These are phyloP conservation scores for Mucor irregularis DNA, from an alignment of 371 early-diverging fungal genomes.

Conservation along the genomic window DNA sequence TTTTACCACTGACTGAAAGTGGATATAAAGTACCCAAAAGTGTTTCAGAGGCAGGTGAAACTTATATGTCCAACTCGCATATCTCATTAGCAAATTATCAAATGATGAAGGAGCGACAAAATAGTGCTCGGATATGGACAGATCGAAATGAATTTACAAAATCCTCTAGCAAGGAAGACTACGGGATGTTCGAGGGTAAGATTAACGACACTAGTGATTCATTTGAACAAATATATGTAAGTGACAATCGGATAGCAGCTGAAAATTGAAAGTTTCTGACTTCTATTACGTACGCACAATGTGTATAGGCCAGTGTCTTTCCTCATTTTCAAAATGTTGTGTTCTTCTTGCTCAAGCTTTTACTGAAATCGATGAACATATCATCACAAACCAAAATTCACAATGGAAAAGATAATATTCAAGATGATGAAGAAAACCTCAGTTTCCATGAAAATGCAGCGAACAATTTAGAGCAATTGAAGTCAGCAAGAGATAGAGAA, in stretches of 20 bases:
- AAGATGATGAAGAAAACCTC: background rate
- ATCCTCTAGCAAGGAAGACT: background rate
- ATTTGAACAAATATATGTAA: constrained; percentile 1
- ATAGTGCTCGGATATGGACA: constrained; percentile 41
- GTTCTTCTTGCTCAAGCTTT: constrained; percentile 44
- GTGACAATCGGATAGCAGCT: background rate
- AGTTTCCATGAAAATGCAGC: background rate
- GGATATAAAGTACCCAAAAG: constrained; percentile 47
- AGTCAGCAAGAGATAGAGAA: constrained; percentile 65
- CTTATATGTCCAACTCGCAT: constrained; percentile 61
- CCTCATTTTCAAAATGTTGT: constrained; percentile 48
- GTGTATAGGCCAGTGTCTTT: constrained; percentile 35
- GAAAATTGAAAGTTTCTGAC: background rate
- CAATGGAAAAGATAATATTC: background rate
- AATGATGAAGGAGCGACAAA: constrained; percentile 51
- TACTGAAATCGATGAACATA: constrained; percentile 34
- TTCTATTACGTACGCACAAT: too few species aligned
- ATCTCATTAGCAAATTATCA: constrained; percentile 61
- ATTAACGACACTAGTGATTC: background rate
- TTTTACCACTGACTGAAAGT: background rate
- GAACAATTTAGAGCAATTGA: constrained; percentile 44
- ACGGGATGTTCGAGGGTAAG: background rate
- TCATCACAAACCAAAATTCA: background rate
- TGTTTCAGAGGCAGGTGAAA: constrained; percentile 61
- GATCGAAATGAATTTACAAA: background rate